Conservation (phyloP, 1,139 yeast species). For the Magnusiomyces ingens region DNA sequence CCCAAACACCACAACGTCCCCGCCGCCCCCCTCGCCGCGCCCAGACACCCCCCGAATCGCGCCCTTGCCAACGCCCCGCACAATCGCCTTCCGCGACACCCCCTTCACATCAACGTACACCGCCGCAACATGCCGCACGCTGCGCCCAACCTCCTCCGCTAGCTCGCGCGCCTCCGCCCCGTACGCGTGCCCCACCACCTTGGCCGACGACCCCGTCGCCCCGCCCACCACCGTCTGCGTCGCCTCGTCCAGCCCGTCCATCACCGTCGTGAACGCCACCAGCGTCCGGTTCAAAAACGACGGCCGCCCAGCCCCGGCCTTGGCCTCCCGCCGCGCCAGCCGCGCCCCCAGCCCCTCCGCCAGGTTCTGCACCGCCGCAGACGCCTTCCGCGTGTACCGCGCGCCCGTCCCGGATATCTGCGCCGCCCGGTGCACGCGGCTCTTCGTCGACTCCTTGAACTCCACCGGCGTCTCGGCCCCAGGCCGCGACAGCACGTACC, state of each 20-base stretch:
- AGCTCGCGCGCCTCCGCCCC: constrained; percentile 13
- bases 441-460: constrained; percentile 11
- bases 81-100: constrained; percentile 13
- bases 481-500: constrained; percentile 14
- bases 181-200: constrained; percentile 13
- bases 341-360: constrained; percentile 10
- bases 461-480: constrained; percentile 9
- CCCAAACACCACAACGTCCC: no score
- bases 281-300: constrained; percentile 13
- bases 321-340: constrained; percentile 14
- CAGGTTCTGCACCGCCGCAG: constrained; percentile 9
- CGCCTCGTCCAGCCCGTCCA: constrained; percentile 15
- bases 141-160: constrained; percentile 11
- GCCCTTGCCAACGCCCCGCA: constrained; percentile 14
- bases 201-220: constrained; percentile 7
- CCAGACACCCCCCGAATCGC: constrained; percentile 9
- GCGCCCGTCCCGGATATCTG: constrained; percentile 14
- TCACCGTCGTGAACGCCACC: constrained; percentile 14
- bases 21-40: not conserved
- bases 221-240: constrained; percentile 8
- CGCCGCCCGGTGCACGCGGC: constrained; percentile 3
- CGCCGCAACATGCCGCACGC: constrained; percentile 10
- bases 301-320: constrained; percentile 26
- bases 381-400: constrained; percentile 10
- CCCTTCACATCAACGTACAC: constrained; percentile 13